A percentile compares a stretch with the other conserved stretches of the same genome.
phyloP scores from a whole-genome alignment of 495 filamentous ascomycete genomes.

The Diplogelasinospora grovesii region DNA sequence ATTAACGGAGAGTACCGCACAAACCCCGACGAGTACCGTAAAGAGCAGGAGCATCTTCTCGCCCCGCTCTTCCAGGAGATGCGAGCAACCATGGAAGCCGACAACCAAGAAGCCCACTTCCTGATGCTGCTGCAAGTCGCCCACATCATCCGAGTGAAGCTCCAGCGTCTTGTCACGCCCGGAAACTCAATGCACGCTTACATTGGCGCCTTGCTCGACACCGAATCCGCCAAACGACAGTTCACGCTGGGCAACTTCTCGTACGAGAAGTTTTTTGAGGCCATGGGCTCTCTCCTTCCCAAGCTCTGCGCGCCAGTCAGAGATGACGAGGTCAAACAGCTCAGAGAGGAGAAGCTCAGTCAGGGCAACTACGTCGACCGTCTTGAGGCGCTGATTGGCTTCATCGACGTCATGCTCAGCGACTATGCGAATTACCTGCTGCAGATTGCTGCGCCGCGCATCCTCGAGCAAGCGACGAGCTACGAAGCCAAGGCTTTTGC shows the following conservation, averaged over 20 bases:
- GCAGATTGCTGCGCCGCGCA: slow-evolving; percentile 66
- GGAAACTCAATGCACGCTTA: slow-evolving; percentile 76
- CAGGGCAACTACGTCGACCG: slow-evolving; percentile 78
- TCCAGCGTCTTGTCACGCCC: slow-evolving; percentile 71
- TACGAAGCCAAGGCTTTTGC: slow-evolving; percentile 80
- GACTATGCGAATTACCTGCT: slow-evolving; percentile 95
- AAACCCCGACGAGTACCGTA: slow-evolving; percentile 42
- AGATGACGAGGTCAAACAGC: slow-evolving; percentile 73
- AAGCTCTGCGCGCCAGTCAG: slow-evolving; percentile 89
- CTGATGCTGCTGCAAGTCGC: slow-evolving; percentile 77
- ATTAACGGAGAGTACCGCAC: slow-evolving; percentile 77
- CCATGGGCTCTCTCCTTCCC: slow-evolving; percentile 83
- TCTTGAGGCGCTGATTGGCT: slow-evolving; percentile 71
- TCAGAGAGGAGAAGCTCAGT: slow-evolving; percentile 61
- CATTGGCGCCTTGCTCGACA: slow-evolving; percentile 81
- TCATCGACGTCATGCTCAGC: slow-evolving; percentile 86
- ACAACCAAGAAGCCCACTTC: slow-evolving; percentile 55
- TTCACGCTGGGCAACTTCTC: slow-evolving; percentile 80
- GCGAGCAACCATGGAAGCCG: slow-evolving; percentile 63
- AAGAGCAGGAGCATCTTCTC: slow-evolving; percentile 44
- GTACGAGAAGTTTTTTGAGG: slow-evolving; percentile 86
- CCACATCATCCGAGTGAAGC: slow-evolving; percentile 73
- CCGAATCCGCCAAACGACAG: slow-evolving; percentile 66
- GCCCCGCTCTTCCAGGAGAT: slow-evolving; percentile 70
- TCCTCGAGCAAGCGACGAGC: slow-evolving; percentile 70